Evolutionary conservation across 2,329 filamentous ascomycete genomes (phyloP), one percentile per base, ranked within the genome.

Genomic region (Talaromyces sp.): DNA sequence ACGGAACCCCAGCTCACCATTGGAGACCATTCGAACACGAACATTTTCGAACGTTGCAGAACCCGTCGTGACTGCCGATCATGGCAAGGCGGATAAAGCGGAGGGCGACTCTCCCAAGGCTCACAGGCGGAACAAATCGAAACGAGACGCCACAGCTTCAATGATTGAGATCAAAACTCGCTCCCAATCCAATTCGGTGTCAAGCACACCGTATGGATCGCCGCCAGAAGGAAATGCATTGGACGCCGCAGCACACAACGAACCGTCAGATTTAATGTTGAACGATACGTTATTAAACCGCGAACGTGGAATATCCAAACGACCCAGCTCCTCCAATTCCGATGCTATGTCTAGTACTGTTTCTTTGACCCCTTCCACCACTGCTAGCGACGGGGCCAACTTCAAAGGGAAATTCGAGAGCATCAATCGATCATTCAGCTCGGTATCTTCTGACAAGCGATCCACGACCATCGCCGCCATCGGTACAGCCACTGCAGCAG

Each of bases 131-230:
- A 40, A 52, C 19, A 55, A 41, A 15, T 81, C 85, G 37, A 79
- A 84, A 52, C 78, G 78, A 59, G 77, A 83, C 67, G 87, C 87
- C 22, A 79, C 81, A 21, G 82, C 78, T 63, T 79, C 82, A 25
- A 89, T 91, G 79, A 86, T 86, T 56, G 85, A 84, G 39, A 77
- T 89, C 39, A 84, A 87, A n/a, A 81, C 78, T 17, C 79, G 82
- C 17, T 84, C 87, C 1, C 79, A 82, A 36, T 78, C 81, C n/a
- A 70, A 73, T 21, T 82, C 83, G 1, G 81, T 83, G 1, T 67
- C 72, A 6, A 75, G 76, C 11, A 79, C 80, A 1, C 77, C 79
- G 6, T 58, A 75, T 36, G 74, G 74, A 48, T 79, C 78, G 45
- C 75, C 78, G 25, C 66, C 73, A 6, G 65, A 64, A n/a, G 70